These are phyloP conservation scores for Corrigiola litoralis DNA, from an alignment of 179 eudicot species.

Conservation along the genomic window DNA sequence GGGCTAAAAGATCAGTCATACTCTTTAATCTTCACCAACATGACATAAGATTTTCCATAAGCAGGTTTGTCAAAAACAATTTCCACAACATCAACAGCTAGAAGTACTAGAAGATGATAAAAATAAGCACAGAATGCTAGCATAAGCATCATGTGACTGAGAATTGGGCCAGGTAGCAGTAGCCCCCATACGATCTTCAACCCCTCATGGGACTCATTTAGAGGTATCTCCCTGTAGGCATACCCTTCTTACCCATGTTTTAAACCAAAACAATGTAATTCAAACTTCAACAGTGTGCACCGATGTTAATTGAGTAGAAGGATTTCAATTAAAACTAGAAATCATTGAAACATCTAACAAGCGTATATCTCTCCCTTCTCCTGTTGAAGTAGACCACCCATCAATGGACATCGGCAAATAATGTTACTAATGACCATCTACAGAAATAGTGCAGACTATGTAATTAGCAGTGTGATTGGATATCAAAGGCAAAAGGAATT, in stretches of 20 bases:
- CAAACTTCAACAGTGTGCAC: no score
- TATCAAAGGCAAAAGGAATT: no score
- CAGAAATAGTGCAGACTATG: not conserved
- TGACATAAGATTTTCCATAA: not conserved
- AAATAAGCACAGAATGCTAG: not conserved
- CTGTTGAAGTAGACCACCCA: not conserved
- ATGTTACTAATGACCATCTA: no score
- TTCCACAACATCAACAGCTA: not conserved
- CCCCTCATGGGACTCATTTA: no score
- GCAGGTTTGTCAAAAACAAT: not conserved
- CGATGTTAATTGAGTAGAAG: no score
- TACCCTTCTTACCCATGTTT: no score
- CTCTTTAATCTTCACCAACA: constrained; percentile 1
- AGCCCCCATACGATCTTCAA: no score
- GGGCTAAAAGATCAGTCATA: not conserved
- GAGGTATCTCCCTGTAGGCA: no score
- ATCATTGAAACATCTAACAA: not conserved
- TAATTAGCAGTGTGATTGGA: no score
- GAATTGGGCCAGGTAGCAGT: no score
- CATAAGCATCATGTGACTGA: not conserved
- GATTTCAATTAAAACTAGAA: not conserved
- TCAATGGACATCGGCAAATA: not conserved
- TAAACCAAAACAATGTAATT: no score
- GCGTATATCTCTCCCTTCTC: not conserved
- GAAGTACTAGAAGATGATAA: not conserved